Evolutionary conservation across 1,139 yeast genomes (phyloP), one percentile per base, ranked within the genome.

Genomic region (Pichia sp.): DNA sequence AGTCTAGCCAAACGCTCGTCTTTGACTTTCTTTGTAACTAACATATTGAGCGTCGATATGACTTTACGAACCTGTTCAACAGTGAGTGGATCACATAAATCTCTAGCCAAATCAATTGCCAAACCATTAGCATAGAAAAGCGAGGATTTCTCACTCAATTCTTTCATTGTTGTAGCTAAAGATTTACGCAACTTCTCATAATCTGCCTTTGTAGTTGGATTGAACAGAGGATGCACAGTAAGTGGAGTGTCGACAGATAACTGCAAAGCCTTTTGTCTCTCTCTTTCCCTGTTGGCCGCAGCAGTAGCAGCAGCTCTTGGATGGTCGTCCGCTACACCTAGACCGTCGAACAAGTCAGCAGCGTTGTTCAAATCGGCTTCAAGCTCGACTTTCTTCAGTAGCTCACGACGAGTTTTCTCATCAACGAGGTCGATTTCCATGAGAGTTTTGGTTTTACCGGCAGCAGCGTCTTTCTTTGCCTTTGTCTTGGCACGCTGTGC

Each of bases 301-400:
- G 24, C 25, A 10, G 41, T 42, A n/a, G 56, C 57, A 51, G 68
- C 69, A 50, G 83, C 88, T 52, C 83, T 71, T 49, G 91, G 91
- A 55, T 82, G 91, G 47, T 69, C 74, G 47, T 69, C 74, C 42
- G 76, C 80, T 42, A 83, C 82, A 25, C 88, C 89, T 51, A 83
- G 69, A 9, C 84, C 84, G 28, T 91, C 95, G 58, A 91, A 86
- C 54, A 91, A 70, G 55, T 86, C 95, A 22, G 95, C 91, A 20
- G 97, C 97, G 59, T 85, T 84, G 64, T 83, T 84, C 63, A 91
- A 70, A 66, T 91, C 98, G 26, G 95, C 77, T 37, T 77, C 80
- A 45, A 85, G 59, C 64, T 91, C 94, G 15, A 91, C 94, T 59
- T 81, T 69, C 58, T 72, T 82, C 61, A 84, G 69, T 61, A 88